phyloP scores from a whole-genome alignment of 2,329 filamentous ascomycete species.

The Geoglossum cookeanum region DNA sequence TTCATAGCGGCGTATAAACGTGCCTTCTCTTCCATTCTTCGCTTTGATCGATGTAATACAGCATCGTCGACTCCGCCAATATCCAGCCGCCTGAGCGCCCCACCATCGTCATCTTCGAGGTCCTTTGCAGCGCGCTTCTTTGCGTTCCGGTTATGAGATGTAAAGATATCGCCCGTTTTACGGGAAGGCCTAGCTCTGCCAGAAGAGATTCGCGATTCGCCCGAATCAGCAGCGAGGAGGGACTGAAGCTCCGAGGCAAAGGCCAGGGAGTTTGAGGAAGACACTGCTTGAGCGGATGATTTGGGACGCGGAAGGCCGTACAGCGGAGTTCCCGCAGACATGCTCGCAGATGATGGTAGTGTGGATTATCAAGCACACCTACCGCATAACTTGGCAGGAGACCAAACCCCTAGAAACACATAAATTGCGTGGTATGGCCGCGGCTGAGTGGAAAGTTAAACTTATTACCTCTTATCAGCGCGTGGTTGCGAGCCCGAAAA shows the following conservation, averaged over 20 bases:
- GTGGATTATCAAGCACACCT: neutral
- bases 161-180: conserved; percentile 51
- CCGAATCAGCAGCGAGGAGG: conserved; percentile 35
- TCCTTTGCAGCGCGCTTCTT: conserved; percentile 44
- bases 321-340: conserved; percentile 30
- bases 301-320: conserved; percentile 61
- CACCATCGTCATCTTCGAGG: conserved; percentile 32
- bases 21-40: conserved; percentile 80
- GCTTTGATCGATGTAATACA: conserved; percentile 45
- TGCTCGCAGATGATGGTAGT: neutral
- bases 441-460: no score
- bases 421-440: no score
- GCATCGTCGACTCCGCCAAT: conserved; percentile 40
- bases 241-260: conserved; percentile 79
- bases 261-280: conserved; percentile 52
- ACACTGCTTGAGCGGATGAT: conserved; percentile 45
- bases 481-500: no score
- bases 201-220: conserved; percentile 13
- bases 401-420: no score
- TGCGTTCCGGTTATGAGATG: conserved; percentile 40
- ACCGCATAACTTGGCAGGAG: no score
- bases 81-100: conserved; percentile 30
- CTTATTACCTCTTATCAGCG: no score
- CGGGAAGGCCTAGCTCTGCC: conserved; percentile 35
- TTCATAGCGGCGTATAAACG: conserved; percentile 79